Evolutionary conservation across 2,329 filamentous ascomycete genomes (phyloP), one percentile per base, ranked within the genome.

Genomic region (Pseudodiploospora longispora): DNA sequence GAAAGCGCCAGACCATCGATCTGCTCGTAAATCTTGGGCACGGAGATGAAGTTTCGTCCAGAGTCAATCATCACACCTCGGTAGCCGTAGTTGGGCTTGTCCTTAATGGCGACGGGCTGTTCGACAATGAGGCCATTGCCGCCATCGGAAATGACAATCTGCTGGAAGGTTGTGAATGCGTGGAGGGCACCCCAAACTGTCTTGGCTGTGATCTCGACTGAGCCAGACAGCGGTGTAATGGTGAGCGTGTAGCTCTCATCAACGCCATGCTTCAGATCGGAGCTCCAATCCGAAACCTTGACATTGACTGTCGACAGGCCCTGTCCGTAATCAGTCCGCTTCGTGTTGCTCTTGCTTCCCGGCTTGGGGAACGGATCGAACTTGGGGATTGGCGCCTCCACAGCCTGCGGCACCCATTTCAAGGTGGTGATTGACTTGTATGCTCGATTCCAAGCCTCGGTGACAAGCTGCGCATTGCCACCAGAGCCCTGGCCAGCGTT

Each of bases 91-190:
- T 74, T 61, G 3, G 74, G 74, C 6, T 61, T 56, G 53, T 78
- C 74, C 36, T 64, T 49, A 49, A 78, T 71, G 19, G 59, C 60
- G 35, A 78, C 74, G 4, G 74, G 71, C 53, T 76, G 68, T 55
- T 78, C 74, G 36, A 78, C 60, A 10, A 75, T 61, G 47, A 76
- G 52, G 10, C 65, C 63, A 28, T 66, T 63, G 3, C 57, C 50
- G 30, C 66, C 67, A 40, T 73, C 64, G 3, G 63, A 67, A 52
- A 77, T 75, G 52, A 77, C 57, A 37, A 78, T 60, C 53, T 78
- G 74, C 58, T 78, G 74, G 42, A 78, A 60, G n/a, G 74, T 78
- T 19, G 71, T 76, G 50, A 78, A 71, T 7, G 74, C 74, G 53
- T 76, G 73, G 8, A 78, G 64, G 12, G 70, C 74, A 33, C 74